These are phyloP conservation scores for Albifimbria verrucaria DNA, from an alignment of 2,329 filamentous ascomycete species.

Conservation along the genomic window DNA sequence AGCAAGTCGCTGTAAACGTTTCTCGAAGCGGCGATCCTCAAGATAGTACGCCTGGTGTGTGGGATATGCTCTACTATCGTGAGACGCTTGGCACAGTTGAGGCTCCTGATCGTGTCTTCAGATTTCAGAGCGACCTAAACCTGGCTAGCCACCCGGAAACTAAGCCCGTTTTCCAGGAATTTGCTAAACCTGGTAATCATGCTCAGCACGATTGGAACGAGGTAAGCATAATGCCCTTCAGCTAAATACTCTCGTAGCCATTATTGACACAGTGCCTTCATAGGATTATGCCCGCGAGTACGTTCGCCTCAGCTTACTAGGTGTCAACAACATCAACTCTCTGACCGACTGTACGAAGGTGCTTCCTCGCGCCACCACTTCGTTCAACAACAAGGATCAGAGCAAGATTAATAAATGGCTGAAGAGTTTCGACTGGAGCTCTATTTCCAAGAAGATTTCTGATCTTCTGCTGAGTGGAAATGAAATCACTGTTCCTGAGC, in stretches of 20 bases:
- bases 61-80: slow-evolving; percentile 48
- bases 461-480: slow-evolving; percentile 18
- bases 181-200: slow-evolving; percentile 19
- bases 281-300: slow-evolving; percentile 51
- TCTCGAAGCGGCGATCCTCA: slow-evolving; percentile 39
- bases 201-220: not conserved
- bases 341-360: slow-evolving; percentile 54
- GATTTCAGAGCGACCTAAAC: slow-evolving; percentile 37
- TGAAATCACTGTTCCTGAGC: slow-evolving; percentile 15
- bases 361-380: slow-evolving; percentile 29
- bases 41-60: slow-evolving; percentile 48
- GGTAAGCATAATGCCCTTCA: not conserved
- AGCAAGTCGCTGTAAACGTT: slow-evolving; percentile 40
- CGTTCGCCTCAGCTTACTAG: slow-evolving; percentile 50
- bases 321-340: slow-evolving; percentile 53
- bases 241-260: rapidly evolving
- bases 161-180: slow-evolving; percentile 29
- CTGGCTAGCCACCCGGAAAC: slow-evolving; percentile 32
- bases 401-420: slow-evolving; percentile 22
- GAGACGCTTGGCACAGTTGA: slow-evolving; percentile 26
- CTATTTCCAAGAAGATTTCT: slow-evolving; percentile 21
- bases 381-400: slow-evolving; percentile 15
- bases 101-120: slow-evolving; percentile 29
- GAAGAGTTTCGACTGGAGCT: slow-evolving; percentile 20
- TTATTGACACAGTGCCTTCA: slow-evolving; percentile 5